Conservation (phyloP, 2,329 filamentous ascomycete species). For the Trichoderma citrinoviride region DNA sequence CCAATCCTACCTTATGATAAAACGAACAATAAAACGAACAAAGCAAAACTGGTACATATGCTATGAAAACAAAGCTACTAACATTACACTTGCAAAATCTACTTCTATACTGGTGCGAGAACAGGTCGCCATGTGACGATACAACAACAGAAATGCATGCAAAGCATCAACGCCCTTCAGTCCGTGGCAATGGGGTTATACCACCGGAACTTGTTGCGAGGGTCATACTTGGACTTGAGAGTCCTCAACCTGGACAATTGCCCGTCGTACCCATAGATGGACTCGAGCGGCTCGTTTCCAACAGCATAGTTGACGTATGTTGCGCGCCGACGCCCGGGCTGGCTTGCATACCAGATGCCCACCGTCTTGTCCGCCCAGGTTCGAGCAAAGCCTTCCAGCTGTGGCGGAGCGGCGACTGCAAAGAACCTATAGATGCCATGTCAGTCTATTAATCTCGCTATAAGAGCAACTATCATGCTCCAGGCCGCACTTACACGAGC, state of each 20-base stretch:
- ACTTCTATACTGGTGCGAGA: too few relatives aligned
- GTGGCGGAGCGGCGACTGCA: neutral
- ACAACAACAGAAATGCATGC: neutral
- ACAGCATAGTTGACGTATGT: slow-evolving; percentile 1
- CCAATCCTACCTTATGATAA: too few relatives aligned
- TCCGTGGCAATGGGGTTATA: neutral
- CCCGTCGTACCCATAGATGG: neutral
- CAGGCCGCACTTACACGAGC: neutral
- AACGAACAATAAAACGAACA: too few relatives aligned
- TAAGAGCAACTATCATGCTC: neutral
- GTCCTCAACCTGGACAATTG: neutral
- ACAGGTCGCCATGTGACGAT: too few relatives aligned
- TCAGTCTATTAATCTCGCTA: too few relatives aligned
- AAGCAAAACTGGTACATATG: too few relatives aligned
- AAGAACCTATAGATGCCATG: neutral
- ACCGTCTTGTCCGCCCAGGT: neutral
- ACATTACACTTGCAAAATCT: too few relatives aligned
- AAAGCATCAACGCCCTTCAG: neutral
- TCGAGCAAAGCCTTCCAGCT: neutral
- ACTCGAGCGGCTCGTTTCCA: neutral
- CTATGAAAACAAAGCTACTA: too few relatives aligned
- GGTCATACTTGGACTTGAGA: slow-evolving; percentile 5
- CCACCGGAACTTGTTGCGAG: neutral
- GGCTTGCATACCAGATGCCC: neutral
- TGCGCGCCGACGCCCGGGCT: neutral